Conservation (phyloP, 75 land plant species). For the Gnetum montanum region DNA sequence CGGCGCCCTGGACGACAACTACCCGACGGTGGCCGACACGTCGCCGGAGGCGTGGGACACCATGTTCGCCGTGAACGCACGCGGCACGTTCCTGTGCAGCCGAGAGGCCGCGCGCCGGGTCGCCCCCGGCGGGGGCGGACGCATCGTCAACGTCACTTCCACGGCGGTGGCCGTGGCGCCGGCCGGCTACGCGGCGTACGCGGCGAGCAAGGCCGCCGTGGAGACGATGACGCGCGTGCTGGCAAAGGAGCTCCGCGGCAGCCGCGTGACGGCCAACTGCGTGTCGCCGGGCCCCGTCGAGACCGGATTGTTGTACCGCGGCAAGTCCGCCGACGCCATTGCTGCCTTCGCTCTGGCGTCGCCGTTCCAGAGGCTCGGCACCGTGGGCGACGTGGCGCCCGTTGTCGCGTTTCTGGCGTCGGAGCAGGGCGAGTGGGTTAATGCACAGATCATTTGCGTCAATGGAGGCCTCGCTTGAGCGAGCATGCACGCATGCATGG, state of each 20-base stretch:
- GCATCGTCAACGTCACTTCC: constrained; percentile 29
- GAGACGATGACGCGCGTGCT: constrained; percentile 36
- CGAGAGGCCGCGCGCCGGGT: constrained; percentile 34
- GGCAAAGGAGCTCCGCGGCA: constrained; percentile 42
- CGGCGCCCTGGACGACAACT: constrained; percentile 9
- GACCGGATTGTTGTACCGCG: constrained; percentile 33
- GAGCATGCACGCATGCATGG: no score
- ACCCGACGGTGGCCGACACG: constrained; percentile 15
- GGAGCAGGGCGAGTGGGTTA: constrained; percentile 49
- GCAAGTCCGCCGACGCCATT: constrained; percentile 22
- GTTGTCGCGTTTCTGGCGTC: constrained; percentile 34
- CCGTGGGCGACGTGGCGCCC: constrained; percentile 26
- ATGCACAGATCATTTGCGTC: constrained; percentile 42
- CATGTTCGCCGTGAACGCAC: constrained; percentile 17
- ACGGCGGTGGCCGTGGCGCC: constrained; percentile 7
- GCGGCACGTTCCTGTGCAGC: constrained; percentile 31
- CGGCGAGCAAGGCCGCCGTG: constrained; percentile 38
- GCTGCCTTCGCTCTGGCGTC: not conserved
- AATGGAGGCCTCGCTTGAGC: constrained; percentile 34
- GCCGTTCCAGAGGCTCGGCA: constrained; percentile 36
- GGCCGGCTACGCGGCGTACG: constrained; percentile 27
- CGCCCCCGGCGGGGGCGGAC: constrained; percentile 17
- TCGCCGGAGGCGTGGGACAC: constrained; percentile 16
- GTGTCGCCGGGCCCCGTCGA: constrained; percentile 56
- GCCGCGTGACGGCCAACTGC: constrained; percentile 34